Base-by-base conservation (phyloP, 495 filamentous ascomycete species). In the Aspergillus steynii region DNA sequence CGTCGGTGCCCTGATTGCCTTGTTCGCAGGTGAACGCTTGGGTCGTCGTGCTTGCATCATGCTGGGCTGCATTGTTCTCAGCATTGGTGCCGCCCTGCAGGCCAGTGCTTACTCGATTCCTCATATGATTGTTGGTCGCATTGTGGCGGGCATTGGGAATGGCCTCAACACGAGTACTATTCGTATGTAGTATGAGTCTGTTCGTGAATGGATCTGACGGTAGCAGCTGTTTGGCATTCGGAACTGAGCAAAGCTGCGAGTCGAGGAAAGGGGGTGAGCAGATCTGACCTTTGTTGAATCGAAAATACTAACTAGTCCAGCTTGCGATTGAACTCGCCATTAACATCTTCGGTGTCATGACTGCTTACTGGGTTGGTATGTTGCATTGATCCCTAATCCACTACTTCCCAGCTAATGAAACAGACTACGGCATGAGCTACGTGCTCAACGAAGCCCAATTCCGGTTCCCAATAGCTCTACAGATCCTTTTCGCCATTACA, bases 241-340 rank as follows among this genome's bases (percentile, higher is more conserved):
- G 82, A 85, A 58, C 82, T 85, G 7, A 85, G 84, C 12, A 85
- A 86, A 61, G 82, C 82, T 14, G 75, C 78, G 14, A 85, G 82
- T 74, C 80, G 87, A 67, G 88, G 88, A 50, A 83, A 84, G 67
- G 77, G 87, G 37, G 82, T 88, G 55, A 68, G 86, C 65, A 25
- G 2, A 14, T 25, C 25, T 2, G 9, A n/a, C 29, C 8, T 32
- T 29, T 34, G 25, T 54, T 6, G 47, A 9, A 15, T 29, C 15
- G 50, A 47, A 2, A 25, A 29, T 49, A 14, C 53, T 69, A 50
- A 68, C 28, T 2, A n/a, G 2, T 50, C 10, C 58, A 74, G 71
- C 61, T 74, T 45, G 71, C 71, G 47, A 81, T 88, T 31, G 85
- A 89, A 66, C 74, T 87, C 70, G 80, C 82, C 5, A 74, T 86